Conservation (phyloP, 768 basidiomycete genomes). For the Crassisporium funariophilum region DNA sequence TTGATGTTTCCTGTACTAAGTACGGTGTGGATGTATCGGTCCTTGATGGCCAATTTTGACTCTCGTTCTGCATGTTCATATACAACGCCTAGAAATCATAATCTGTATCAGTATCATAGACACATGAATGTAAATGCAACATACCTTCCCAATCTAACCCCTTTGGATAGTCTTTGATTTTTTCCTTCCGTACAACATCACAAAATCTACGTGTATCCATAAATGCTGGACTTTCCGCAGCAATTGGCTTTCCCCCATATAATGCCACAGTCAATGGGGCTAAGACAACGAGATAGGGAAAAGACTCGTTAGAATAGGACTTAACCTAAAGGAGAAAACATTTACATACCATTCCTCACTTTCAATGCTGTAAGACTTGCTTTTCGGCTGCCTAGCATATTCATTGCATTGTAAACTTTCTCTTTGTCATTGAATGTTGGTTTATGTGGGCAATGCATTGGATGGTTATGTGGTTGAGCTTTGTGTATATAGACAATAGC, state of each 20-base stretch:
- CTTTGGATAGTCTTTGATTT: slow-evolving; percentile 3
- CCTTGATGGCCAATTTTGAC: not conserved
- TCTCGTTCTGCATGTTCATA: slow-evolving; percentile 1
- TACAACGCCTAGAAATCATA: slow-evolving; percentile 1
- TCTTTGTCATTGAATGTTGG: not conserved
- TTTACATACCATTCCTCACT: not conserved
- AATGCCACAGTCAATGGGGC: not conserved
- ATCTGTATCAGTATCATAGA: not conserved
- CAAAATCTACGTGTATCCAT: slow-evolving; percentile 4
- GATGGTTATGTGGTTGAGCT: not conserved
- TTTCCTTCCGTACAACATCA: slow-evolving; percentile 1
- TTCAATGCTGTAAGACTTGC: not conserved
- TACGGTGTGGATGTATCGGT: slow-evolving; percentile 2
- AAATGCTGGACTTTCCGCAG: not conserved
- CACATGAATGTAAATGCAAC: not conserved
- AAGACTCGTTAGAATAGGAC: not conserved
- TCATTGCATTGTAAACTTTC: not conserved
- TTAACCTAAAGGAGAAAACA: not conserved
- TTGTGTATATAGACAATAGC: not conserved
- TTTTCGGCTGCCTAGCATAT: not conserved
- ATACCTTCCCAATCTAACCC: slow-evolving; percentile 11
- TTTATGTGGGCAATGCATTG: not conserved
- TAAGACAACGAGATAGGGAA: too few species aligned
- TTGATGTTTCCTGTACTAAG: not conserved
- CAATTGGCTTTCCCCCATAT: not conserved